These are phyloP conservation scores for Monosporascus ibericus DNA, from an alignment of 2,329 filamentous ascomycete genomes.

Conservation along the genomic window DNA sequence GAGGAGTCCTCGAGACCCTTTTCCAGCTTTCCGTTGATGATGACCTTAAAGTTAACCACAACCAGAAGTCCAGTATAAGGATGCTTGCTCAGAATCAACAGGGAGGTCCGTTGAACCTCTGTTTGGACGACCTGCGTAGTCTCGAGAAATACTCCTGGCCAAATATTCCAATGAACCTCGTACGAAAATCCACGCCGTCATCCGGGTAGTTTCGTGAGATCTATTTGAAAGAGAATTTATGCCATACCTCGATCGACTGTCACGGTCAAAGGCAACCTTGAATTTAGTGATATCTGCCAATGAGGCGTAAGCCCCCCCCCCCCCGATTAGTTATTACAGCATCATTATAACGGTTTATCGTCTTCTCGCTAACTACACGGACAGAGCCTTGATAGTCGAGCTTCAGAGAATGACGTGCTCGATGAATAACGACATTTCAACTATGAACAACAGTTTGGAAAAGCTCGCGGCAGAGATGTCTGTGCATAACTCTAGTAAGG, in stretches of 20 bases:
- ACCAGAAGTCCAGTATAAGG: not conserved
- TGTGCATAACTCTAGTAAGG: too few species aligned
- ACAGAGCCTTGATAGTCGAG: conserved; percentile 4
- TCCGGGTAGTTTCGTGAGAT: conserved; percentile 2
- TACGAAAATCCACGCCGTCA: conserved; percentile 1
- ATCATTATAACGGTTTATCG: too few species aligned
- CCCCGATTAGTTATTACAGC: too few species aligned
- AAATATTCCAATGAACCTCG: not conserved
- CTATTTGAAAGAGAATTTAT: conserved; percentile 2
- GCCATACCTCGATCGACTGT: conserved; percentile 1
- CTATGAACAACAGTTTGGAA: not conserved
- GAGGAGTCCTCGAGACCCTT: conserved; percentile 1
- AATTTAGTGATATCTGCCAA: conserved; percentile 4
- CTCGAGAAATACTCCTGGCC: not conserved
- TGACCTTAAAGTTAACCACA: not conserved
- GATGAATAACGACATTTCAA: conserved; percentile 1
- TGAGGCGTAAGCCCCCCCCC: not conserved
- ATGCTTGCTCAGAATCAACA: conserved; percentile 3
- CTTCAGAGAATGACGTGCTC: conserved; percentile 1
- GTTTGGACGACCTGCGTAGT: conserved; percentile 1
- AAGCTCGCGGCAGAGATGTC: not conserved
- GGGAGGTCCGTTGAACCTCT: conserved; percentile 1
- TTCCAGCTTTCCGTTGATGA: conserved; percentile 1
- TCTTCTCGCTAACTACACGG: too few species aligned
- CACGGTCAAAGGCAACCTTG: conserved; percentile 4